Base-by-base conservation (phyloP, 805 yeast genomes). In the Scheffersomyces ergatensis region DNA sequence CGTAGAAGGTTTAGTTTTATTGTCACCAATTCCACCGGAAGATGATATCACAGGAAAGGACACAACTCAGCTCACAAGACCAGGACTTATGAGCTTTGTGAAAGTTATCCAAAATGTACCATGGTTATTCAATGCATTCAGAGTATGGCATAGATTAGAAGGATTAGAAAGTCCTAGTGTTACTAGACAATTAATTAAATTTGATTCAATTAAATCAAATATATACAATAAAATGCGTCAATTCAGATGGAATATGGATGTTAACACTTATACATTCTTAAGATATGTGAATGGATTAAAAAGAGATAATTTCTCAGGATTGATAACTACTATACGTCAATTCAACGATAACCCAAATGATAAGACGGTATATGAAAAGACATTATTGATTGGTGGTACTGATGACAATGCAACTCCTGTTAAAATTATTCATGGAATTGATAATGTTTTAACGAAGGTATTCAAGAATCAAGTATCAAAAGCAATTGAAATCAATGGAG, bases 211-310 rank as follows among this genome's bases (percentile, higher is more conserved):
- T 4, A 34, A 43, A 4, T 63, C 62, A 16, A 48, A 57, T 11
- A 35, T 44, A 6, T 67, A 62, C 50, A 70, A 72, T 36, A 72
- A 78, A 38, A 53, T 73, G 33, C 65, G 80, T 15, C 95, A 85
- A 58, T 67, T 85, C 33, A 62, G 88, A 36, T 82, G 87, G 83
- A 85, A 86, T 55, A 52, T 84, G 44, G 88, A 82, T 57, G 74
- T 83, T 13, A 67, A 76, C 36, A 72, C 89, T 0, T 45, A 48
- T 6, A 64, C 78, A 2, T 74, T 85, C 57, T 60, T 85, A 39
- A 67, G 70, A 39, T 80, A 83, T 46, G 66, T 77, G 2, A 45
- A 57, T 26, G 82, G 83, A 2, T 76, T 82, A 44, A 44, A 55
- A n/a, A 62, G 70, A 17, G 70, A 77, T 13, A 62, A 62, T 4